phyloP scores from a whole-genome alignment of 495 filamentous ascomycete genomes.

The Echria macrotheca region DNA sequence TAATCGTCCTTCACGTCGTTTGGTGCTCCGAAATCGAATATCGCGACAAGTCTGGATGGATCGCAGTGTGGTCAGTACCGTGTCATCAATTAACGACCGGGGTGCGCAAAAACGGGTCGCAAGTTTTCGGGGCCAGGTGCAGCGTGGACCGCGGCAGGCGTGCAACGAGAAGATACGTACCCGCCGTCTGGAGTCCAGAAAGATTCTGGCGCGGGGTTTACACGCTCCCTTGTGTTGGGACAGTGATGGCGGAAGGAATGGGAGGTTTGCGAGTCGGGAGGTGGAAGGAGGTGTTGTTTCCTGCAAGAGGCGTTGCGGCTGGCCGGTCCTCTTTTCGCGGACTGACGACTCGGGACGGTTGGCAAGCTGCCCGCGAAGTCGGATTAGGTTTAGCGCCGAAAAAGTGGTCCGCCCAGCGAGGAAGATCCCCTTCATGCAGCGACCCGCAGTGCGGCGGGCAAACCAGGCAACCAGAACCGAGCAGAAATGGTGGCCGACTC shows the following conservation, averaged over 20 bases:
- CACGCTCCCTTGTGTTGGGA: constrained; percentile 12
- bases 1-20: constrained; percentile 16
- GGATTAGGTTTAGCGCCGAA: constrained; percentile 23
- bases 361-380: constrained; percentile 15
- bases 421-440: constrained; percentile 4
- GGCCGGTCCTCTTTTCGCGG: constrained; percentile 20
- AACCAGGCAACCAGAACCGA: not conserved
- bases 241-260: constrained; percentile 3
- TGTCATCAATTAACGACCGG: constrained; percentile 4
- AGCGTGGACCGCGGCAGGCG: not conserved
- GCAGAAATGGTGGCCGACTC: not conserved
- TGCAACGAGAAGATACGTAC: constrained; percentile 13
- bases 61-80: constrained; percentile 6
- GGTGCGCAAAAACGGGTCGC: constrained; percentile 14
- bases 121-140: constrained; percentile 10
- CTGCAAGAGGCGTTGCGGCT: constrained; percentile 23
- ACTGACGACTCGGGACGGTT: constrained; percentile 23
- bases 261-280: constrained; percentile 2
- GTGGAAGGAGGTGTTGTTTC: constrained; percentile 14
- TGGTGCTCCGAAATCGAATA: not conserved
- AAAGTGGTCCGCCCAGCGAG: not conserved
- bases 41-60: not conserved
- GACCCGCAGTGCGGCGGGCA: not conserved
- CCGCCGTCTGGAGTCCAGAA: constrained; percentile 13
- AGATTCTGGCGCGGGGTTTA: constrained; percentile 9